Evolutionary conservation across 305 asterid genomes (phyloP).

Genomic region (Fraxinus velutina): DNA sequence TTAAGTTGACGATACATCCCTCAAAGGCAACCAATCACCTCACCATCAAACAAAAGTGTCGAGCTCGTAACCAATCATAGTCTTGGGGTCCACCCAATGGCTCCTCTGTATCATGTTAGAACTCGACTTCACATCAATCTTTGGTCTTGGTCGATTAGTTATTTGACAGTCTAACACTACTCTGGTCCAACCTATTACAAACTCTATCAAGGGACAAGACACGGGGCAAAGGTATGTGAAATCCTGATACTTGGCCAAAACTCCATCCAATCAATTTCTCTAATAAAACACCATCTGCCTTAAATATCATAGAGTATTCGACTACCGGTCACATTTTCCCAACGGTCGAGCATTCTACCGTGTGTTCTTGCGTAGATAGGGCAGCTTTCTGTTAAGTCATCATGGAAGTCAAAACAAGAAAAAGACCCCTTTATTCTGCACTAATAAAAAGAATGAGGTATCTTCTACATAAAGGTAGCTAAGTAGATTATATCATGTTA

Average conservation of each 20-base stretch:
- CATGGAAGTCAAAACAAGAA: not conserved
- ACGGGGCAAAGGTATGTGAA: not conserved
- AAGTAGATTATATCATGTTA: not conserved
- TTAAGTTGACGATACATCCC: not conserved
- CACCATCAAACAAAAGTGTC: not conserved
- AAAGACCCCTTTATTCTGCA: not conserved
- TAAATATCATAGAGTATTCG: not conserved
- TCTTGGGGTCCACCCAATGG: not conserved
- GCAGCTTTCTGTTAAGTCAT: not conserved
- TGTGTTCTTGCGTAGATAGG: not conserved
- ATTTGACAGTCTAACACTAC: not conserved
- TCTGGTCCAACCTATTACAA: not conserved
- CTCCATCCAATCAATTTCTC: not conserved
- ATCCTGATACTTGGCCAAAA: not conserved
- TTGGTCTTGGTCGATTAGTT: not conserved
- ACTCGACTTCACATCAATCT: not conserved
- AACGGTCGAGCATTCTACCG: not conserved
- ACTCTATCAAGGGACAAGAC: not conserved
- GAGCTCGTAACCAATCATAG: not conserved
- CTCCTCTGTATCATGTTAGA: not conserved
- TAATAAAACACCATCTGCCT: not conserved
- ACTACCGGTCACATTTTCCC: not conserved
- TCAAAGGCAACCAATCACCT: not conserved
- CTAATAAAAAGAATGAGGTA: not conserved
- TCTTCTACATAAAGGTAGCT: not conserved